Percentiles rank a stretch among this genome's conserved stretches.
These are phyloP conservation scores for Hypoxylon sp. DNA, from an alignment of 2,329 filamentous ascomycete genomes.

Conservation along the genomic window DNA sequence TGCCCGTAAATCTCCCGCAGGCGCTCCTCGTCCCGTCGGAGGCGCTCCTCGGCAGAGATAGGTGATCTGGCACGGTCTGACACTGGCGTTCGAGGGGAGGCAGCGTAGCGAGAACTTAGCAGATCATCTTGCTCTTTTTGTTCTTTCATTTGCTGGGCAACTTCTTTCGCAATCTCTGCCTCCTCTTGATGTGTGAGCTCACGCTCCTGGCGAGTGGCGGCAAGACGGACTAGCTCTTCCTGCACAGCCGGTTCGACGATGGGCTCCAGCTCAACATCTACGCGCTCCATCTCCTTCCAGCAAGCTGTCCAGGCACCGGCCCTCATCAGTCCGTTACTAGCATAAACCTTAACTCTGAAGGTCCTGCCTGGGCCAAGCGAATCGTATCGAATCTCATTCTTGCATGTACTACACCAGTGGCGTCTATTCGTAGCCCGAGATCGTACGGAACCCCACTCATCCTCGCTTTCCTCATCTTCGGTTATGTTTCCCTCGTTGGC, in stretches of 20 bases:
- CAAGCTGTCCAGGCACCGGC: slow-evolving; percentile 92
- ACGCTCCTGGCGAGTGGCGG: slow-evolving; percentile 61
- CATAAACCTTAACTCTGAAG: slow-evolving; percentile 90
- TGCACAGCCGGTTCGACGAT: slow-evolving; percentile 73
- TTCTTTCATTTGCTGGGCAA: slow-evolving; percentile 54
- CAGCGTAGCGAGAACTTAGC: slow-evolving; percentile 53
- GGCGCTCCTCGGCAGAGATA: slow-evolving; percentile 50
- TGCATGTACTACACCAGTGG: slow-evolving; percentile 72
- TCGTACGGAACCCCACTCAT: slow-evolving; percentile 59
- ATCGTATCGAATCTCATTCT: slow-evolving; percentile 69
- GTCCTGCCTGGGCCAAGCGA: slow-evolving; percentile 68
- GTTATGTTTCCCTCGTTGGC: slow-evolving; percentile 64
- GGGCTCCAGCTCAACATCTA: slow-evolving; percentile 92
- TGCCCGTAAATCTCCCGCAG: slow-evolving; percentile 69
- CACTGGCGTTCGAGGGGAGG: slow-evolving; percentile 44
- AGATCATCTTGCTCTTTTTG: slow-evolving; percentile 49
- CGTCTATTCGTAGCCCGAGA: slow-evolving; percentile 55
- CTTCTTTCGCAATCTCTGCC: slow-evolving; percentile 55
- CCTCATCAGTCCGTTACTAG: slow-evolving; percentile 93
- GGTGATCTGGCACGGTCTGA: slow-evolving; percentile 49
- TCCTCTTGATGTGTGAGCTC: slow-evolving; percentile 53
- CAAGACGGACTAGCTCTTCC: slow-evolving; percentile 72
- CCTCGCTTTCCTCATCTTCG: slow-evolving; percentile 64
- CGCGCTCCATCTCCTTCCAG: slow-evolving; percentile 99
- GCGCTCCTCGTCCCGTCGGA: slow-evolving; percentile 64